phyloP scores from a whole-genome alignment of 176 grass and related monocot species.

The Tuctoria greenei region DNA sequence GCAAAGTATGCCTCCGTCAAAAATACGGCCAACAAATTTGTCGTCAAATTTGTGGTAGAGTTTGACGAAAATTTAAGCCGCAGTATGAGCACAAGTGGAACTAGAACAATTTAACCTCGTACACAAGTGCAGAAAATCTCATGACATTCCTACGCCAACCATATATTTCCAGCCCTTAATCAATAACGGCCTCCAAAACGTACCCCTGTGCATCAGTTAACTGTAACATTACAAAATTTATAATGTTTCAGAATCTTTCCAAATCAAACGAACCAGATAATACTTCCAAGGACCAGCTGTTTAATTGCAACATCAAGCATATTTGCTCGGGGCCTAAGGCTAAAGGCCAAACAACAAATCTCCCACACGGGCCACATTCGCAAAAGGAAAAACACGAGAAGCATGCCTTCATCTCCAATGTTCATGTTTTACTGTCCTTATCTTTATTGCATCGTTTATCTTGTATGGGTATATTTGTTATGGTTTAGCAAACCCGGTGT shows the following conservation, averaged over 20 bases:
- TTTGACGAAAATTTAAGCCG: background rate
- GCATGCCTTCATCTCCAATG: conserved; percentile 11
- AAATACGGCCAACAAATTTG: background rate
- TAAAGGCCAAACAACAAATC: background rate
- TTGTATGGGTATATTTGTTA: conserved; percentile 46
- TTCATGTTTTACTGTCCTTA: conserved; percentile 31
- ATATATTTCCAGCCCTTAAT: background rate
- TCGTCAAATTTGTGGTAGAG: background rate
- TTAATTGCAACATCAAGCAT: background rate
- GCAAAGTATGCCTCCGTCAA: background rate
- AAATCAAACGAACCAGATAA: background rate
- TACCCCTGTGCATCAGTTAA: background rate
- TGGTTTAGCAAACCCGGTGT: conserved; percentile 25
- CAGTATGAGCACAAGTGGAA: background rate
- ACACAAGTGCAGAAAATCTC: background rate
- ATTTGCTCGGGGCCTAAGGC: background rate
- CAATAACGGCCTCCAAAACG: background rate
- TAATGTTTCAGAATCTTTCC: background rate
- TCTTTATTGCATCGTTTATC: conserved; percentile 40
- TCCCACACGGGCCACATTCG: background rate
- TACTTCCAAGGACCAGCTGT: background rate
- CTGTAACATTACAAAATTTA: background rate
- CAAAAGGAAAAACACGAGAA: background rate
- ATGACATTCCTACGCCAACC: background rate
- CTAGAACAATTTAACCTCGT: background rate